These are phyloP conservation scores for Septoria linicola DNA, from an alignment of 2,329 filamentous ascomycete species.

Conservation along the genomic window DNA sequence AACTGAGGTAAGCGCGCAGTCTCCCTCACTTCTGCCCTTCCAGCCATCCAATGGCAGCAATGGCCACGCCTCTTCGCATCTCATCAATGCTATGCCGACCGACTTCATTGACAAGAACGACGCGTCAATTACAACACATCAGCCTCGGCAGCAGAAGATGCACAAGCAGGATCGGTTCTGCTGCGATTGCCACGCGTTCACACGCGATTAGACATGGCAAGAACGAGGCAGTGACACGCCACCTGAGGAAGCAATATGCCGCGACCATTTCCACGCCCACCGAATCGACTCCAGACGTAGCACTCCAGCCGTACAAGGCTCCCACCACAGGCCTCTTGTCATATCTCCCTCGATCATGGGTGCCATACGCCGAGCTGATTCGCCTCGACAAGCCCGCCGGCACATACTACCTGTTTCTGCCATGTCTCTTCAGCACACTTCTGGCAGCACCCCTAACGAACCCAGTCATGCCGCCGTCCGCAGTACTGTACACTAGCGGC, in stretches of 20 bases:
- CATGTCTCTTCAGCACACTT: conserved; percentile 79
- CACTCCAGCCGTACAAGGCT: conserved; percentile 54
- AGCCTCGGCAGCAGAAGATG: conserved; percentile 16
- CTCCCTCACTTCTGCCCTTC: not conserved
- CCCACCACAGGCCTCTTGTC: conserved; percentile 71
- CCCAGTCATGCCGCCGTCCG: conserved; percentile 60
- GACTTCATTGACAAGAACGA: conserved; percentile 23
- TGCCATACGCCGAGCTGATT: conserved; percentile 80
- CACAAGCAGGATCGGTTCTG: conserved; percentile 10
- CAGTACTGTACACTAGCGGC: conserved; percentile 62
- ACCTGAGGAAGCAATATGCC: conserved; percentile 1
- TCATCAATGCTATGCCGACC: conserved; percentile 14
- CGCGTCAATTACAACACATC: conserved; percentile 21
- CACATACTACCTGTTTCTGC: conserved; percentile 82
- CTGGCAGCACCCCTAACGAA: conserved; percentile 69
- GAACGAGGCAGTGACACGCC: not conserved
- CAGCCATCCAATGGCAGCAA: conserved; percentile 13
- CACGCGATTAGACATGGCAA: not conserved
- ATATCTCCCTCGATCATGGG: conserved; percentile 64
- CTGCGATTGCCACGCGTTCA: not conserved
- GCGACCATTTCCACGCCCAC: not conserved
- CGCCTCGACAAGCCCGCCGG: conserved; percentile 79
- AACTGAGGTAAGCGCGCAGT: conserved; percentile 26
- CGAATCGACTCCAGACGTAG: not conserved
- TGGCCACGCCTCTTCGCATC: conserved; percentile 22